A percentile compares a stretch with the other conserved stretches of the same genome.
Conservation (phyloP, 345 rosid species). For the Citrus glauca region DNA sequence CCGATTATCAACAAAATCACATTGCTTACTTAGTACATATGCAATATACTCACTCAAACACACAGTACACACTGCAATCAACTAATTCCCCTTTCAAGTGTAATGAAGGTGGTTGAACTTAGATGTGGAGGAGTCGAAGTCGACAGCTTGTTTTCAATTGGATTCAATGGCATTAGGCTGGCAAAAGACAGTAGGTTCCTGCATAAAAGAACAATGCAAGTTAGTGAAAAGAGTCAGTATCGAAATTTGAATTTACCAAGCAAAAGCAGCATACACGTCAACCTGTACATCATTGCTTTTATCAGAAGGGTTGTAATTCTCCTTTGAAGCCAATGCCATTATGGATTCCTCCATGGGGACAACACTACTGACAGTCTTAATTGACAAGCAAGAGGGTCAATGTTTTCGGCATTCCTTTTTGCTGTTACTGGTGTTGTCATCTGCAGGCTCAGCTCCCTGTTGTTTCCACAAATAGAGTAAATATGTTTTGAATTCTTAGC, state of each 20-base stretch:
- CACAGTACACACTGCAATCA: background rate
- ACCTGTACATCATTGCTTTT: conserved; percentile 32
- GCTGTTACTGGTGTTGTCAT: conserved; percentile 33
- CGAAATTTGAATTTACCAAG: background rate
- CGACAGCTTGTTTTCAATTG: conserved; percentile 56
- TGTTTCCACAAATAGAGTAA: conserved; percentile 18
- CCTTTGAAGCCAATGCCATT: conserved; percentile 36
- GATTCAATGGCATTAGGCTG: conserved; percentile 48
- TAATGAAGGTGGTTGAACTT: conserved; percentile 55
- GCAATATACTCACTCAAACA: background rate
- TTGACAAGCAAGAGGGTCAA: conserved; percentile 16
- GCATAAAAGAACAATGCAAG: conserved; percentile 10
- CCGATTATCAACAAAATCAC: background rate
- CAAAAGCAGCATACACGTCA: conserved; percentile 34
- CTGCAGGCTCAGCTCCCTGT: background rate
- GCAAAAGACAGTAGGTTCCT: conserved; percentile 55
- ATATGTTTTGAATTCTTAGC: too few relatives aligned
- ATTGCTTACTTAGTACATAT: background rate
- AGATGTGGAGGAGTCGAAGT: conserved; percentile 45
- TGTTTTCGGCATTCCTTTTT: conserved; percentile 17
- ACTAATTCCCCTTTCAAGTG: conserved; percentile 36
- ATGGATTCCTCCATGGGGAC: conserved; percentile 2
- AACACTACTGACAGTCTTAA: background rate
- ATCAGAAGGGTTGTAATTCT: conserved; percentile 40
- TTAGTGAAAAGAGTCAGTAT: background rate